Evolutionary conservation across 2,329 filamentous ascomycete genomes (phyloP), one percentile per base, ranked within the genome.

Genomic region (Fusarium aywerte): DNA sequence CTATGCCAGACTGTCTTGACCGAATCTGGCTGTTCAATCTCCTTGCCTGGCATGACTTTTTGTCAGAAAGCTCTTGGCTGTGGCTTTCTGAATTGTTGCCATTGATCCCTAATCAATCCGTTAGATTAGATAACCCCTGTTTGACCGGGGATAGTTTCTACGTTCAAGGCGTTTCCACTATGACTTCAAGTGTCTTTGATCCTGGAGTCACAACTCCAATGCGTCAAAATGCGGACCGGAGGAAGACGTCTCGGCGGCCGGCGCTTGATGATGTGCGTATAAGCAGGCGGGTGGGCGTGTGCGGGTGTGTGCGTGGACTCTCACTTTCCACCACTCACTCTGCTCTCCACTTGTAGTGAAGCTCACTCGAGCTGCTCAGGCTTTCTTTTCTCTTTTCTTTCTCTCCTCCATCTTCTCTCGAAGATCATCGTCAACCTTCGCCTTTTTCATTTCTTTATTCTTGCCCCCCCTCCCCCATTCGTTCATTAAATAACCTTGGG

Each of bases 201-300:
- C 49, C 31, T 47, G 44, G 38, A 35, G 49, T 58, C 62, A 47
- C 59, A 32, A 58, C 45, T 42, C 35, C 38, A 47, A 50, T 61
- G 56, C 56, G 65, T 56, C 59, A 38, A 71, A 56, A 62, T 60
- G 50, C 63, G 57, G 62, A 55, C 69, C 53, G 52, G 65, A 57
- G 57, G 49, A 51, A 50, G 63, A 67, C 56, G 49, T 71, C 64
- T 69, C 66, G 70, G 68, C 62, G 51, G 61, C 63, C 64, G 66
- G 68, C 58, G 68, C 70, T 73, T 71, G 70, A 70, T 70, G 70
- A 73, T 71, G 68, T 67, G 65, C 69, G 66, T 71, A 67, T 70
- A 70, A 61, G 65, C 67, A 71, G 48, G 69, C 67, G 62, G 45
- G 70, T 70, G 67, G 54, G 66, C 62, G 63, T 71, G 70, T 65